Percentiles rank a stretch among this genome's conserved stretches.
Evolutionary conservation across 2,329 filamentous ascomycete genomes (phyloP).

Genomic region (Mariannaea elegans): DNA sequence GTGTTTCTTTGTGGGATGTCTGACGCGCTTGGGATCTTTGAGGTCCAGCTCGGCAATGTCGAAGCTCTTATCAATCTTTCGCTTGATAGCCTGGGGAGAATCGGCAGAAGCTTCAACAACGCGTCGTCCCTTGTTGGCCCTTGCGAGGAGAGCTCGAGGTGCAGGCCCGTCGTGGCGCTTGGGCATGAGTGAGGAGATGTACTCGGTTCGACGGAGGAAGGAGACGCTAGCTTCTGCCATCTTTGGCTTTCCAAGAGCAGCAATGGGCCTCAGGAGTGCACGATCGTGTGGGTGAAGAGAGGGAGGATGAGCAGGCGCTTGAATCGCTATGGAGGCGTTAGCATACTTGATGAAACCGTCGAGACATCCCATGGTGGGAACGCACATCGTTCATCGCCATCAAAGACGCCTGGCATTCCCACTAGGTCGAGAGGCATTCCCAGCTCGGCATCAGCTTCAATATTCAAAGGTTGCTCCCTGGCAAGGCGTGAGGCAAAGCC

Average conservation of each 20-base stretch:
- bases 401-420: conserved; percentile 92
- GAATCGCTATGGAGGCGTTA: conserved; percentile 71
- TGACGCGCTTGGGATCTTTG: conserved; percentile 62
- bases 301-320: conserved; percentile 76
- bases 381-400: conserved; percentile 92
- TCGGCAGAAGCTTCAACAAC: conserved; percentile 69
- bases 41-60: conserved; percentile 62
- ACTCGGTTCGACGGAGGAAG: conserved; percentile 95
- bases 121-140: conserved; percentile 45
- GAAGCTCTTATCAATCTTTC: conserved; percentile 72
- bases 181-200: conserved; percentile 74
- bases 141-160: conserved; percentile 48
- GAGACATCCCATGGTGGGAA: conserved; percentile 4
- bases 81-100: conserved; percentile 72
- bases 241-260: conserved; percentile 85
- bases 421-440: conserved; percentile 97
- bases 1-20: conserved; percentile 66
- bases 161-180: conserved; percentile 60
- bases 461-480: conserved; percentile 91
- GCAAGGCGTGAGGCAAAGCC: conserved; percentile 89
- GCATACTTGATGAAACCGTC: background rate
- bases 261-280: conserved; percentile 81
- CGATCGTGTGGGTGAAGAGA: conserved; percentile 85
- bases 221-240: conserved; percentile 81
- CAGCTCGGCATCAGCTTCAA: conserved; percentile 96